Evolutionary conservation across 169 alveolate species (phyloP), one percentile per base, ranked within the genome.

Genomic region (Cryptosporidium viatorum): DNA sequence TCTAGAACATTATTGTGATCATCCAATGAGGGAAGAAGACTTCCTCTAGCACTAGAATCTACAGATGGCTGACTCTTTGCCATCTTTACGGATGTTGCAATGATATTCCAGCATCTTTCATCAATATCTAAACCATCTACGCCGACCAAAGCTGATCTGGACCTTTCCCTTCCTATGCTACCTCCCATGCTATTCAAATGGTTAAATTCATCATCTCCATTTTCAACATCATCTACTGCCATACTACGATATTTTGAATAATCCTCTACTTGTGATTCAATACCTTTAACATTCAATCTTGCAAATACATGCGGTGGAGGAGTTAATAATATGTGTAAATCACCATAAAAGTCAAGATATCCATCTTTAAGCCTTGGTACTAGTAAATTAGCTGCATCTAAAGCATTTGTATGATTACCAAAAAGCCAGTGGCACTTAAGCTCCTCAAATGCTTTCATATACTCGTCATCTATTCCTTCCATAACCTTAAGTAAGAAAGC

Each of bases 401-500:
- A 80, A 16, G 75, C 89, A 80, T 80, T 62, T 9, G 89, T 59
- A 41, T 80, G 71, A 37, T 80, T 59, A 3, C 75, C 89, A 80
- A 80, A 80, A 29, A 80, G 75, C 89, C 89, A 80, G 50, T 80
- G 89, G 26, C 62, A 80, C 14, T 80, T 80, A 80, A 80, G 89
- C 51, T 80, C 89, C 39, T 59, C 89, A 80, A 80, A 59, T 14
- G 89, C 89, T 29, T 80, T 80, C 65, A 80, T 65, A 60, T 80
- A 86, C 23, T 86, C 91, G 18, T 86, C 84, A 48, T 75, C 91
- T 29, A 86, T 75, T 69, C 95, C 92, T 62, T 95, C 93, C 96
- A 96, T 94, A 10, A 95, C 97, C 70, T 94, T 95, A 14, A 92
- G 94, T 16, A 96, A 89, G 60, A 95, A 95, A 6, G 95, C 97